Conservation (phyloP, 2,329 filamentous ascomycete species). For the Proliferodiscus dingleyae region DNA sequence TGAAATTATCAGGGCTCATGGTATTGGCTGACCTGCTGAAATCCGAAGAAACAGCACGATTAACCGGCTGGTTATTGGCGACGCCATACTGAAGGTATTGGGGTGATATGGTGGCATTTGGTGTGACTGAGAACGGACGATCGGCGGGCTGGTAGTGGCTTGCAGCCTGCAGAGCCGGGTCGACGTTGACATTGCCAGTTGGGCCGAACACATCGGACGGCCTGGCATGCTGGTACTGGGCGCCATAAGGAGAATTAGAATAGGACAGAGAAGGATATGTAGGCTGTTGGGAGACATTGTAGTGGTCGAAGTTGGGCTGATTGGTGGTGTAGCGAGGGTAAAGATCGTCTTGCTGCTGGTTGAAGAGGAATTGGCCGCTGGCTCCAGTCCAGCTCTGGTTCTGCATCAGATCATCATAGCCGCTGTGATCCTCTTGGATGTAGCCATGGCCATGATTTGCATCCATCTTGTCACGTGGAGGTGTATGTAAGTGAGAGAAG, state of each 20-base stretch:
- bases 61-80: slow-evolving; percentile 17
- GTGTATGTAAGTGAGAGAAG: slow-evolving; percentile 12
- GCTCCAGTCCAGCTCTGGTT: slow-evolving; percentile 21
- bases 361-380: slow-evolving; percentile 20
- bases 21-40: slow-evolving; percentile 18
- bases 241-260: slow-evolving; percentile 26
- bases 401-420: slow-evolving; percentile 28
- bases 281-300: slow-evolving; percentile 22
- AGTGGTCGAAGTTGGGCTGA: slow-evolving; percentile 21
- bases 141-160: slow-evolving; percentile 20
- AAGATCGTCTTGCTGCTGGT: slow-evolving; percentile 18
- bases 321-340: slow-evolving; percentile 19
- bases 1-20: slow-evolving; percentile 12
- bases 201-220: slow-evolving; percentile 24
- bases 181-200: slow-evolving; percentile 19
- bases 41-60: slow-evolving; percentile 16
- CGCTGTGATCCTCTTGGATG: slow-evolving; percentile 23
- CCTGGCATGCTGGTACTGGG: slow-evolving; percentile 25
- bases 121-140: slow-evolving; percentile 25
- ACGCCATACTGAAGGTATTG: slow-evolving; percentile 28
- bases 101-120: slow-evolving; percentile 26
- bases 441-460: slow-evolving; percentile 24
- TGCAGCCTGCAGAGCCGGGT: slow-evolving; percentile 25
- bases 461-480: slow-evolving; percentile 22
- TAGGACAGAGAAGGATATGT: slow-evolving; percentile 21